Evolutionary conservation across 2,329 filamentous ascomycete species (phyloP).

Genomic region (Hirsutella thompsonii): DNA sequence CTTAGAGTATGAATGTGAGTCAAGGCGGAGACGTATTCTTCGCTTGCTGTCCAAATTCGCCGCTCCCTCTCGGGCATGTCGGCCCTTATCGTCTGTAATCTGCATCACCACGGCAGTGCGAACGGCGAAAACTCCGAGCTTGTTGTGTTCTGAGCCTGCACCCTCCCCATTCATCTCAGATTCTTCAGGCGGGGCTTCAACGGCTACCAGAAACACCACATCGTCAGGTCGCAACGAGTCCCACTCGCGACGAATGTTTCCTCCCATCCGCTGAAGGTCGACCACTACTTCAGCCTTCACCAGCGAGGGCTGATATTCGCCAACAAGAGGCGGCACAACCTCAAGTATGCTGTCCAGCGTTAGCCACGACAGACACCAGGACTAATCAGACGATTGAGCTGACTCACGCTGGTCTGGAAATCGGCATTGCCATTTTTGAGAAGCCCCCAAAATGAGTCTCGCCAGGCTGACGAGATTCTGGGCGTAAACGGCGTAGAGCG

Average conservation of each 20-base stretch:
- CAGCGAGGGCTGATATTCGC: conserved; percentile 67
- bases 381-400: not conserved
- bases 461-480: conserved; percentile 50
- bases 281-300: conserved; percentile 79
- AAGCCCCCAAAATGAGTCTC: conserved; percentile 67
- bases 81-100: conserved; percentile 74
- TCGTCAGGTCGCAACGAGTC: conserved; percentile 78
- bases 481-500: conserved; percentile 65
- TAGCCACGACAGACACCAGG: not conserved
- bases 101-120: conserved; percentile 78
- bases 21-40: conserved; percentile 68
- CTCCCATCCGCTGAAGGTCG: conserved; percentile 68
- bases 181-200: conserved; percentile 45
- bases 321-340: conserved; percentile 70
- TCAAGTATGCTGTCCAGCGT: conserved; percentile 52
- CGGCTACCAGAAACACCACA: conserved; percentile 72
- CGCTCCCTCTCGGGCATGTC: conserved; percentile 49
- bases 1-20: conserved; percentile 61
- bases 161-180: conserved; percentile 39
- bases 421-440: conserved; percentile 84
- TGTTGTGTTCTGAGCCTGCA: conserved; percentile 36
- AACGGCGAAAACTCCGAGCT: conserved; percentile 55
- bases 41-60: conserved; percentile 53
- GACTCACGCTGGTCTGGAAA: conserved; percentile 58
- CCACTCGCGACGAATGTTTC: conserved; percentile 74